Conservation (phyloP, 441 rosid species). For the Codiaeum variegatum region DNA sequence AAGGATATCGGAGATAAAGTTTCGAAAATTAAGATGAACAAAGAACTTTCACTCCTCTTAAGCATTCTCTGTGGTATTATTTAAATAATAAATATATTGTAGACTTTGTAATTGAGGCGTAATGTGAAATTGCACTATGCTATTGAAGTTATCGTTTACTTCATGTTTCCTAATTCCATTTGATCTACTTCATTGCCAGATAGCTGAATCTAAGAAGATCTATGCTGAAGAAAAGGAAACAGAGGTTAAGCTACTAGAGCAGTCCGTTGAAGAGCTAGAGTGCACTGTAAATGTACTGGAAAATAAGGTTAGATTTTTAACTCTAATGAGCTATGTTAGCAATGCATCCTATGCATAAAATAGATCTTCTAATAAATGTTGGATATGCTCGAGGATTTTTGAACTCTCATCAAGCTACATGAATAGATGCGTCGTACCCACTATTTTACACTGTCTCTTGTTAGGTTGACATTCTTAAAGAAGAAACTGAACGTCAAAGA, state of each 20-base stretch:
- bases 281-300: conserved; percentile 76
- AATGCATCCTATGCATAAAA: conserved; percentile 27
- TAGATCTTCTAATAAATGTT: too few relatives aligned
- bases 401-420: conserved; percentile 8
- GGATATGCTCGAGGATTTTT: conserved; percentile 61
- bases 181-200: conserved; percentile 36
- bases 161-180: conserved; percentile 20
- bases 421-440: conserved; percentile 5
- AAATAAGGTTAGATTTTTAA: conserved; percentile 61
- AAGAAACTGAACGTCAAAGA: conserved; percentile 89
- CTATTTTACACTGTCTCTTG: conserved; percentile 30
- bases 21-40: too few relatives aligned
- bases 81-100: too few relatives aligned
- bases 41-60: too few relatives aligned
- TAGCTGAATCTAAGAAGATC: conserved; percentile 68
- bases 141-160: conserved; percentile 13
- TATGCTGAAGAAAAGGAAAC: conserved; percentile 85
- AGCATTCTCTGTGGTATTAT: too few relatives aligned
- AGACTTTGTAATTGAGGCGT: neutral
- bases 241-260: conserved; percentile 86
- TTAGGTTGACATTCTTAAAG: conserved; percentile 87
- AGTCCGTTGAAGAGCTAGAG: conserved; percentile 92
- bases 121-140: neutral
- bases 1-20: too few relatives aligned
- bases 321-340: conserved; percentile 9